Base-by-base conservation (phyloP, 2,329 filamentous ascomycete genomes). In the Microascus cirrosus region DNA sequence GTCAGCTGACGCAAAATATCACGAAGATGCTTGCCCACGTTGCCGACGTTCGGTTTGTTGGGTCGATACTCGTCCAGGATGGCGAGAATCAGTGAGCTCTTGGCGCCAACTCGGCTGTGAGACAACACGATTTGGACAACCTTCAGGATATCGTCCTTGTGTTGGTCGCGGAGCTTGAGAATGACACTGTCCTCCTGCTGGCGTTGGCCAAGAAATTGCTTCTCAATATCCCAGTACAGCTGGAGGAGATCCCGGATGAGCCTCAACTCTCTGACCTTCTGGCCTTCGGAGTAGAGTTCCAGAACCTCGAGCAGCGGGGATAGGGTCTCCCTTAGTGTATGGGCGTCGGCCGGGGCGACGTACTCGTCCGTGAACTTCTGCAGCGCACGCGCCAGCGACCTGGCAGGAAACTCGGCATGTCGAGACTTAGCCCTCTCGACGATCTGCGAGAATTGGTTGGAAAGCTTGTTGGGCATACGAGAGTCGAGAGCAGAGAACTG, bases 401-500 rank as follows among this genome's bases (percentile, higher is more conserved):
- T 95, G 60, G 92, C 89, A 11, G 94, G 94, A 77, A 99, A 99
- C 68, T 99, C 94, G 11, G 81, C 78, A 60, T 88, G 84, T 53
- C 94, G 84, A 58, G 83, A 75, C 71, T 86, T 89, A 50, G 91
- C 84, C 60, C 89, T 86, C 60, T 97, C 93, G 56, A 97, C 87
- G 52, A 95, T 86, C 66, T 94, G 89, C 13, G 86, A 84, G 63
- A 99, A 86, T 62, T 83, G 85, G 24, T 84, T 72, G 65, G 96
- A 92, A 34, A 99, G 84, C 75, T 93, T 96, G 69, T 93, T 87
- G 0, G 94, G 94, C 89, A 97, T 99, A 66, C 94, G 89, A 7
- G 92, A 89, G 73, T 97, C 93, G n/a, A 99, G 82, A 24, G 94
- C 94, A 54, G 94, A 95, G 64, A 95, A 94, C 69, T 97, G 91